phyloP scores from a whole-genome alignment of 1,284 basidiomycete species.

The Singerocomus rubriflavus region DNA sequence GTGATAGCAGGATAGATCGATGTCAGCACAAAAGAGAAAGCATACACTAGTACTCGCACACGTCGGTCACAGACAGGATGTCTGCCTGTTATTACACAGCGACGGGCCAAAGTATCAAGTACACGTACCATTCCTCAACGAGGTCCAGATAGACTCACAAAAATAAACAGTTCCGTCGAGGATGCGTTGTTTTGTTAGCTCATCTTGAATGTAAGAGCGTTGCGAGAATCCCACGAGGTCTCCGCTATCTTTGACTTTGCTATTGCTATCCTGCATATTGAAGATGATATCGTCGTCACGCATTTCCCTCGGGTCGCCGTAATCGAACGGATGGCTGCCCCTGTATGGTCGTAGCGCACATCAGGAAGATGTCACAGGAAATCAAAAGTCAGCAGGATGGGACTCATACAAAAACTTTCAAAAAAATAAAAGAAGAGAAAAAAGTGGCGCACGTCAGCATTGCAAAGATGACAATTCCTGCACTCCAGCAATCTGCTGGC shows the following conservation, averaged over 20 bases:
- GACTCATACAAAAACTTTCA: not conserved
- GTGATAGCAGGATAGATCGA: not conserved
- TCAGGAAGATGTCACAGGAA: constrained; percentile 3
- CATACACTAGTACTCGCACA: not conserved
- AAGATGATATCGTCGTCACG: constrained; percentile 12
- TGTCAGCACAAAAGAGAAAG: constrained; percentile 8
- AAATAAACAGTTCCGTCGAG: constrained; percentile 60
- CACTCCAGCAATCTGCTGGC: constrained; percentile 83
- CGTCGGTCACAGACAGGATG: not conserved
- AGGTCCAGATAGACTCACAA: constrained; percentile 48
- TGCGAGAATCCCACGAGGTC: constrained; percentile 42
- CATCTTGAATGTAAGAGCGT: constrained; percentile 49
- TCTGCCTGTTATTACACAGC: constrained; percentile 1
- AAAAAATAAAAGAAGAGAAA: not conserved
- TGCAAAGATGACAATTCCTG: constrained; percentile 74
- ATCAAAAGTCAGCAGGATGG: not conserved
- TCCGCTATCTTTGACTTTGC: constrained; percentile 18
- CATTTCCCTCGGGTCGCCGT: constrained; percentile 37
- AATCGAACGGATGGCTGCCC: constrained; percentile 73
- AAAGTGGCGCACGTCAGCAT: constrained; percentile 67
- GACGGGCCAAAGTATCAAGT: not conserved
- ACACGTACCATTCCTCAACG: constrained; percentile 55
- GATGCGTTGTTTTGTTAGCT: constrained; percentile 64
- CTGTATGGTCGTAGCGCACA: constrained; percentile 35
- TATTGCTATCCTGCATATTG: constrained; percentile 4